Evolutionary conservation across 768 basidiomycete species (phyloP), one percentile per base, ranked within the genome.

Genomic region (Lepiota venenata): DNA sequence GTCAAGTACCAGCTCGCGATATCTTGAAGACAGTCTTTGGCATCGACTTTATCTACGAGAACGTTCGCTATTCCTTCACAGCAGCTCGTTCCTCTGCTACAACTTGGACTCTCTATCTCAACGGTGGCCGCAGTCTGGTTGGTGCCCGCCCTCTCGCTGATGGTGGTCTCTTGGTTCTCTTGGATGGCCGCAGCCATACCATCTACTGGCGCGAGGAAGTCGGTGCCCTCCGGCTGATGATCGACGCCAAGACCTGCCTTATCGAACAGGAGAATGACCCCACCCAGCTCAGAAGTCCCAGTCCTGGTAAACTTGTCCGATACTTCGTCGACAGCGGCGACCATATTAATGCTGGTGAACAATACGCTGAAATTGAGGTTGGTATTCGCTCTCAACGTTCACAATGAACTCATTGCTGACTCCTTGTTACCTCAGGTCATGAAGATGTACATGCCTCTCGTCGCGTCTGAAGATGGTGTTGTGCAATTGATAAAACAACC

Each of bases 401-500:
- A 49, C 4, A 20, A 40, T 52, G 55, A 43, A 56, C 10, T 32
- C 10, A 8, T 32, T 11, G 8, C 8, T 32, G 32, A 27, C 27
- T 60, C 7, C 55, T 50, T 29, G 45, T 35, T 18, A 44, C 38
- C 55, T 5, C 50, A 89, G 88, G 91, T 93, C 57, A 95, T 97
- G 93, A 98, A 99, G 77, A 99, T 98, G 97, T 97, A 97, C 71
- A 97, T 99, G 96, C 94, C 94, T 3, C 83, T 99, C 52, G 85
- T 92, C 52, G 93, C 94, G 4, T 82, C 88, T 2, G 97, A 99
- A 68, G 93, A 96, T 67, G 97, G 97, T 63, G 80, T 87, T 43
- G 87, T 95, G 15, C 94, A 96, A 63, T 84, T 98, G 63, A 92
- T 98, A 71, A 99, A 98, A 73, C 97, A 99, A 68, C 92, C 97